Percentiles rank a stretch among this genome's conserved stretches.
Evolutionary conservation across 2,329 filamentous ascomycete genomes (phyloP).

Genomic region (Colletotrichum navitas): DNA sequence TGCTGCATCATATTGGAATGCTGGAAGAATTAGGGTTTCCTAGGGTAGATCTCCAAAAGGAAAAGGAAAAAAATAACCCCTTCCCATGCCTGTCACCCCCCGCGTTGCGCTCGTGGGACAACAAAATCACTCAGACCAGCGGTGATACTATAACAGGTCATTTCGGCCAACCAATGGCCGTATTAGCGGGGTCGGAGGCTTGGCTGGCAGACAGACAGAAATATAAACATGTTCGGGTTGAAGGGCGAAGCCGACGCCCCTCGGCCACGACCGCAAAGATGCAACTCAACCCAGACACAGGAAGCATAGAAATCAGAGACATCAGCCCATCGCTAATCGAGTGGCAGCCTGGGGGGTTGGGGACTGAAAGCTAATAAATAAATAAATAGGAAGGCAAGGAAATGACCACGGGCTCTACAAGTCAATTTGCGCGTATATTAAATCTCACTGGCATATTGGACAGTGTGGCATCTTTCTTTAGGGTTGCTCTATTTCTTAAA

Average conservation of each 20-base stretch:
- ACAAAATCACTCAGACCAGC: conserved; percentile 30
- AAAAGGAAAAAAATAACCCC: neutral
- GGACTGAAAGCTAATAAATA: neutral
- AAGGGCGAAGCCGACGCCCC: neutral
- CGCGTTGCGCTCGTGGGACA: conserved; percentile 27
- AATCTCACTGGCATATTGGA: no score
- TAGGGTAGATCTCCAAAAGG: conserved; percentile 9
- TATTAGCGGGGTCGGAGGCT: conserved; percentile 26
- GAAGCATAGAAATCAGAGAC: conserved; percentile 12
- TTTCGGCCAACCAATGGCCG: conserved; percentile 37
- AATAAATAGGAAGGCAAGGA: neutral
- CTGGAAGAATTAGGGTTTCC: conserved; percentile 7
- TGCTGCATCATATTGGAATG: neutral
- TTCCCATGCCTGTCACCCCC: neutral
- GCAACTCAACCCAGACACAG: neutral
- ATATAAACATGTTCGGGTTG: neutral
- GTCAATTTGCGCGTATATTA: neutral
- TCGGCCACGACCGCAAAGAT: neutral
- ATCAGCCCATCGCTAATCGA: conserved; percentile 17
- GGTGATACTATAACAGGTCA: conserved; percentile 35
- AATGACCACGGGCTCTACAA: neutral
- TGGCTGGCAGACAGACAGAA: neutral
- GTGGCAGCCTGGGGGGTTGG: neutral
- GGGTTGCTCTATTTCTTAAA: conserved; percentile 2
- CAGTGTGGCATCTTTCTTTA: neutral